Percentiles rank a stretch among this genome's conserved stretches.
Evolutionary conservation across 1,284 basidiomycete genomes (phyloP).

Genomic region (Kalmanozyma brasiliensis): DNA sequence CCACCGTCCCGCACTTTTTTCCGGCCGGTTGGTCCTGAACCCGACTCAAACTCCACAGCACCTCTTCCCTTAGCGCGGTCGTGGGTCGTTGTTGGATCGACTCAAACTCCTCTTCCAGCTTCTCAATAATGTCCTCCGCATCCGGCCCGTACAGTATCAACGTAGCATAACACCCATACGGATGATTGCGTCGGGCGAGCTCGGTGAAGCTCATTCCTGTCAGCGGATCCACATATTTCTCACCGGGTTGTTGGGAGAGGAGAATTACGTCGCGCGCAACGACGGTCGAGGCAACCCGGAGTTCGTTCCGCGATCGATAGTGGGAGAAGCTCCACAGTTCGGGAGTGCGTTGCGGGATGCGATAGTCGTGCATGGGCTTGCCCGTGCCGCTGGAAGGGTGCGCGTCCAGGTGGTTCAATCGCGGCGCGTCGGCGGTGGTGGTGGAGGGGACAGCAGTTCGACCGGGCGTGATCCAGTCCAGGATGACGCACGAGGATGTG

Average conservation of each 20-base stretch:
- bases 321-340: slow-evolving; percentile 89
- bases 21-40: no score
- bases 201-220: slow-evolving; percentile 12
- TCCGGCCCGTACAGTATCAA: slow-evolving; percentile 79
- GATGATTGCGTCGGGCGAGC: slow-evolving; percentile 75
- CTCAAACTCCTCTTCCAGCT: slow-evolving; percentile 72
- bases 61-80: slow-evolving; percentile 71
- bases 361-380: slow-evolving; percentile 5
- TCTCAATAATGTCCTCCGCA: slow-evolving; percentile 70
- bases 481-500: slow-evolving; percentile 52
- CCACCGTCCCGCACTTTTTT: slow-evolving; percentile 69
- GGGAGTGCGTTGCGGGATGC: slow-evolving; percentile 66
- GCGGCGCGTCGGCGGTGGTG: background rate
- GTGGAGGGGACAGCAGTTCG: slow-evolving; percentile 22
- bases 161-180: slow-evolving; percentile 86
- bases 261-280: slow-evolving; percentile 81
- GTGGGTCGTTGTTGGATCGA: slow-evolving; percentile 73
- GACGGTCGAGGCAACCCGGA: slow-evolving; percentile 75
- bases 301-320: slow-evolving; percentile 87
- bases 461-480: slow-evolving; percentile 67
- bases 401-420: slow-evolving; percentile 24
- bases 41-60: slow-evolving; percentile 81
- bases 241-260: slow-evolving; percentile 72
- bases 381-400: background rate
- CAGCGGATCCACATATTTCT: background rate